phyloP scores from a whole-genome alignment of 2,329 filamentous ascomycete species.

The Microcyclospora tardicrescens region DNA sequence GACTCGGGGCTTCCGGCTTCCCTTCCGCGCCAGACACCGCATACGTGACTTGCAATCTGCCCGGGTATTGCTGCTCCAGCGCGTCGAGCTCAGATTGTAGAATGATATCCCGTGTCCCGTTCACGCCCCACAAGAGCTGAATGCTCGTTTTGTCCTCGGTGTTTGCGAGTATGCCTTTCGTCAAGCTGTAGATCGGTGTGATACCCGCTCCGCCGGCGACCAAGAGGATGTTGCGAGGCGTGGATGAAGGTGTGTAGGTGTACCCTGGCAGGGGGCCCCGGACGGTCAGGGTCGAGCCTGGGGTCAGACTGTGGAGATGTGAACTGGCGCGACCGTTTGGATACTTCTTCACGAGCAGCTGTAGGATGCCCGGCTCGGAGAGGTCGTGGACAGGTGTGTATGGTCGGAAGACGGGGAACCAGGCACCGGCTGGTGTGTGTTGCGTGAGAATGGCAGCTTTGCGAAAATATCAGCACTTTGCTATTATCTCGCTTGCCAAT shows the following conservation, averaged over 20 bases:
- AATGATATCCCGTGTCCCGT: constrained; percentile 50
- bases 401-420: constrained; percentile 48
- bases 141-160: constrained; percentile 49
- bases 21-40: constrained; percentile 38
- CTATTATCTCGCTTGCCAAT: not conserved
- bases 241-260: constrained; percentile 13
- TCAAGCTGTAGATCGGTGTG: constrained; percentile 45
- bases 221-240: constrained; percentile 37
- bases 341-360: constrained; percentile 57
- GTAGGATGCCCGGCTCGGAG: constrained; percentile 47
- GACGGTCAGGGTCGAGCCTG: constrained; percentile 50
- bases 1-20: constrained; percentile 8
- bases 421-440: constrained; percentile 42
- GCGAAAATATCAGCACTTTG: not conserved
- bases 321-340: constrained; percentile 50
- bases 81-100: constrained; percentile 43
- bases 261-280: constrained; percentile 36
- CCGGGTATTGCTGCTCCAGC: constrained; percentile 38
- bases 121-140: constrained; percentile 54
- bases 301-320: constrained; percentile 52
- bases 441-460: constrained; percentile 46
- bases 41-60: constrained; percentile 45
- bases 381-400: constrained; percentile 51
- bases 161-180: constrained; percentile 28
- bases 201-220: constrained; percentile 62